Evolutionary conservation across 352 stramenopile genomes (phyloP), one percentile per base, ranked within the genome.

Genomic region (Phytophthora pini): DNA sequence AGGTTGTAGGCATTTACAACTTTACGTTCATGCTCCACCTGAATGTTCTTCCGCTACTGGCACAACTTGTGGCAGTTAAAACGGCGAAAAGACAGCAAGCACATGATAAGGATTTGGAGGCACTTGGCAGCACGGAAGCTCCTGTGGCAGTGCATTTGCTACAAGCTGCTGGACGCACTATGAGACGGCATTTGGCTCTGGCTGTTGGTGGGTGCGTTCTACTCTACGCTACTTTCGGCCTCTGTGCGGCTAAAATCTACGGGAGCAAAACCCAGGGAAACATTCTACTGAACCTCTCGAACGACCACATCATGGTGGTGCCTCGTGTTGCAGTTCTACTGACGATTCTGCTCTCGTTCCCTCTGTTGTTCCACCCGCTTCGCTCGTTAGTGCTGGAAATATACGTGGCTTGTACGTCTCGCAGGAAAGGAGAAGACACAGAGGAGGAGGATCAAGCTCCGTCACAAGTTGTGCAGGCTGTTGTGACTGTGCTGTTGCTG

Each of bases 11-110:
- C 17, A 90, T 94, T 54, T 94, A 92, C 76, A 94, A 94, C 56
- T 94, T 92, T 57, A 88, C 83, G 7, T 93, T 92, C 63, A 91
- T 93, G 81, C 68, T 92, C 39, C 85, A 93, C 20, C 54, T 93
- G 48, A 93, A 93, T 45, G 81, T 93, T 47, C 87, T 93, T 55
- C 85, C 85, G 26, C 60, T 93, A 8, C 71, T 90, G 9, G 77
- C 74, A 3, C 84, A 91, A 46, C 65, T 90, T 12, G 76, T 90
- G 40, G 47, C 72, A 24, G 48, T 51, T 50, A 60, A 82, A 15
- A 61, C 43, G 26, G 22, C 34, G 15, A 64, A 32, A 48, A 57
- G 49, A 43, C 51, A 65, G 17, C 36, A 63, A 26, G 26, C 12
- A 13, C 27, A 45, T 9, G 53, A 55, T n/a, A 38, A 56, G 12